These are phyloP conservation scores for Mucuna pruriens DNA, from an alignment of 306 rosid genomes.

Conservation along the genomic window DNA sequence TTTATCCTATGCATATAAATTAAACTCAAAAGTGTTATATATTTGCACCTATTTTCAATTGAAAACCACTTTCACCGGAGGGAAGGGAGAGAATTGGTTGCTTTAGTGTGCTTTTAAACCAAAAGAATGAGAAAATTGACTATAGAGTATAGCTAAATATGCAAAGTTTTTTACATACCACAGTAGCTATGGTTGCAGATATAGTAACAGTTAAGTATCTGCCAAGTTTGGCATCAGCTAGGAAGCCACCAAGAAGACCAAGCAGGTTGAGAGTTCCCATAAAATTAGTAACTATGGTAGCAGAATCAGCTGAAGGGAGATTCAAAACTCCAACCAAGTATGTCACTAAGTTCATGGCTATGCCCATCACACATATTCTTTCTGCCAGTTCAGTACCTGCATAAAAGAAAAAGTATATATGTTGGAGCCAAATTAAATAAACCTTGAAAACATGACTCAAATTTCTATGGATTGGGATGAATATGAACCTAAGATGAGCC, in stretches of 20 bases:
- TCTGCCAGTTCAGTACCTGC: slow-evolving; percentile 90
- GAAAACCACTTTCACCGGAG: neutral
- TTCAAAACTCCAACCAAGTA: slow-evolving; percentile 75
- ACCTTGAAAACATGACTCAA: neutral
- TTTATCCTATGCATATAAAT: no score
- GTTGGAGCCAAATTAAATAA: neutral
- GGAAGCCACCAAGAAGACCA: slow-evolving; percentile 89
- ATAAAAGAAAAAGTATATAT: neutral
- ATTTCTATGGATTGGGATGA: slow-evolving; percentile 10
- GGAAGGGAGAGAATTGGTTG: neutral
- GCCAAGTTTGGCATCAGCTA: slow-evolving; percentile 92
- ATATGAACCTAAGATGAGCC: slow-evolving; percentile 88
- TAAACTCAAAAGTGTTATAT: neutral
- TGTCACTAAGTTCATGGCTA: slow-evolving; percentile 89
- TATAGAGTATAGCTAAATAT: neutral
- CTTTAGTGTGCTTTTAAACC: neutral
- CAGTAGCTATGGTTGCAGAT: slow-evolving; percentile 64
- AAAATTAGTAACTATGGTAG: slow-evolving; percentile 82
- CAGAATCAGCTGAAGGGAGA: slow-evolving; percentile 79
- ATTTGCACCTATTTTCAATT: neutral
- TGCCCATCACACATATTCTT: slow-evolving; percentile 90
- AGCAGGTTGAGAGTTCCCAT: slow-evolving; percentile 92
- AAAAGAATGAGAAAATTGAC: neutral
- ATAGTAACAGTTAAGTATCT: slow-evolving; percentile 67
- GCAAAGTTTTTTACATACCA: slow-evolving; percentile 53